Base-by-base conservation (phyloP, 2,329 filamentous ascomycete genomes). In the Graphiopsis chlorocephala region DNA sequence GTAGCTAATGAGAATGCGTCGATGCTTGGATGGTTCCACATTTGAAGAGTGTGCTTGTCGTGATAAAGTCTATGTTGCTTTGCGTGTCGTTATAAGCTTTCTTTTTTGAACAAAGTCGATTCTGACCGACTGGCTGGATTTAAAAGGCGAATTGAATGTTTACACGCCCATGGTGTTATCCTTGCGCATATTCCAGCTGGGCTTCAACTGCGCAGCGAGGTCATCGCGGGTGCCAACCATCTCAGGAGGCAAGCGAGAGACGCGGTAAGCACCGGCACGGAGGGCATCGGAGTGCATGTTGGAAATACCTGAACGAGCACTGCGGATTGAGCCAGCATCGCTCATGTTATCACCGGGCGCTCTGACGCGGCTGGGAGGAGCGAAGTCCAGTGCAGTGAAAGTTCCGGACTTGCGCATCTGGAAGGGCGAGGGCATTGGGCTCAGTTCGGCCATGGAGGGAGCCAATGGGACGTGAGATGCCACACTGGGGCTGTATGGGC, bases 381-480 rank as follows among this genome's bases (percentile, higher is more conserved):
- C 90, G 75, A 95, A 95, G 79, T 95, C 91, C 29, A 95, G 85
- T 0, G 80, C 86, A 3, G 90, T 94, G 74, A 93, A 94, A 0
- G 90, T 91, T 67, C 86, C 82, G 1, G 90, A 93, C 73, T 92
- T 93, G 73, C 90, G 87, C 59, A 95, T 83, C 72, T 87, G 72
- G 75, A 93, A 89, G 87, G 95, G 93, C 84, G 93, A 97, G 42
- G 95, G 95, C 68, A 99, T 88, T 10, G 85, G 84, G 14, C 89
- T 79, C 67, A 98, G 87, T 65, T 98, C 94, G 64, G 98, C 94
- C 77, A 93, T 97, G 5, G 93, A 85, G 66, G 90, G 92, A 26
- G 85, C 88, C 45, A 97, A 83, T 0, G 93, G 93, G n/a, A 88
- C 90, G 74, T 91, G 89, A 31, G 86, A 85, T 17, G 89, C 87